Base-by-base conservation (phyloP, 768 basidiomycete species). In the Macrolepiota dolichaula region DNA sequence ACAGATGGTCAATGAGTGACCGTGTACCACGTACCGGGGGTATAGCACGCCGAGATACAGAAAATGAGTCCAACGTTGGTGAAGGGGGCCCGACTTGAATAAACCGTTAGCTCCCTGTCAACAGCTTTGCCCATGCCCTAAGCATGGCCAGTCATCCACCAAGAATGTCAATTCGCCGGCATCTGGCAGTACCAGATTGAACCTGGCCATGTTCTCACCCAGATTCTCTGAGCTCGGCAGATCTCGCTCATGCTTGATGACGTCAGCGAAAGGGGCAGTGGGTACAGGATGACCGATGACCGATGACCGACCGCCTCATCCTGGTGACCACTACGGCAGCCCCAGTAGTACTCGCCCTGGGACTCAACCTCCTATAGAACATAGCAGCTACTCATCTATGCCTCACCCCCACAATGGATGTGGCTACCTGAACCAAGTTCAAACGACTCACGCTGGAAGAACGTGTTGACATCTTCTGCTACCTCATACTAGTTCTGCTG, bases 251-350 rank as follows among this genome's bases (percentile, higher is more conserved):
- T 44, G n/a, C 51, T 17, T 22, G 55, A 29, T 57, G 42, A 35
- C 55, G 29, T 32, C 29, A 27, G 19, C 24, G 13, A 27, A 46
- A 46, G 55, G n/a, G 55, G 47, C 27, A n/a, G n/a, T 59, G 57
- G 54, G 47, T 19, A 55, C 50, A 15, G 57, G 56, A 22, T 35
- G 36, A n/a, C n/a, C n/a, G n/a, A n/a, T n/a, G n/a, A n/a, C n/a
- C 32, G 62, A 49, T 25, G 47, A 44, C 42, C 27, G 62, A 35
- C 56, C 51, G 15, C 61, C 55, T 9, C 49, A 24, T 22, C 44
- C 40, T 24, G 54, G 61, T 35, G 64, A 65, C 27, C 63, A 58
- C 44, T 42, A 55, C 13, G 46, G 44, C 44, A 51, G 44, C 17
- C 37, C 46, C 17, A 24, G 13, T 46, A 32, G 7, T 32, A 7